A percentile compares a stretch with the other conserved stretches of the same genome.
Conservation (phyloP, 768 basidiomycete genomes). For the Tylopilus cervinicoccineus region DNA sequence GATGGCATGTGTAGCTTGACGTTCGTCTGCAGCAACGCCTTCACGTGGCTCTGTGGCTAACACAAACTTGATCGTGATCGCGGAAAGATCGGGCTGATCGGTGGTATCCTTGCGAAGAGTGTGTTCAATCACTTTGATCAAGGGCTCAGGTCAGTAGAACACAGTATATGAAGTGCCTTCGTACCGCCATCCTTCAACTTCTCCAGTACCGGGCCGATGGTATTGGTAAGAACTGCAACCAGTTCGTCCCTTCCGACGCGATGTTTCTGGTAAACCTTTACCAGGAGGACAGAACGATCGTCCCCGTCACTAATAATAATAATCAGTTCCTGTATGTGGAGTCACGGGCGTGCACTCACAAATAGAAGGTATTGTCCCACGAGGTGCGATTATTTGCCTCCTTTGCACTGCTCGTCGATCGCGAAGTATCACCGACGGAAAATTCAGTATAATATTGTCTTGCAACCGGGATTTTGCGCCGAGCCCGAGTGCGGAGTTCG, state of each 20-base stretch:
- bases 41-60: not conserved
- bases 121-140: not conserved
- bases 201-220: not conserved
- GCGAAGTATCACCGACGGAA: not conserved
- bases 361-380: not conserved
- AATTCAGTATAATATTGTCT: not conserved
- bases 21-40: not conserved
- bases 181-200: not conserved
- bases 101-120: not conserved
- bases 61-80: not conserved
- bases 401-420: not conserved
- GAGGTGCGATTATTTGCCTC: not conserved
- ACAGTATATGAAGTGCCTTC: not conserved
- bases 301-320: not conserved
- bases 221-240: not conserved
- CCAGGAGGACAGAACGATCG: not conserved
- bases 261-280: not conserved
- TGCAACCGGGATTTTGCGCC: not conserved
- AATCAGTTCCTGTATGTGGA: not conserved
- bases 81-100: not conserved
- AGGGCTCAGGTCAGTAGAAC: not conserved
- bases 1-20: not conserved
- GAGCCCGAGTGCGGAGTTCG: not conserved
- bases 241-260: not conserved
- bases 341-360: not conserved